Conservation (phyloP, 495 filamentous ascomycete species). For the Neurospora pannonica region DNA sequence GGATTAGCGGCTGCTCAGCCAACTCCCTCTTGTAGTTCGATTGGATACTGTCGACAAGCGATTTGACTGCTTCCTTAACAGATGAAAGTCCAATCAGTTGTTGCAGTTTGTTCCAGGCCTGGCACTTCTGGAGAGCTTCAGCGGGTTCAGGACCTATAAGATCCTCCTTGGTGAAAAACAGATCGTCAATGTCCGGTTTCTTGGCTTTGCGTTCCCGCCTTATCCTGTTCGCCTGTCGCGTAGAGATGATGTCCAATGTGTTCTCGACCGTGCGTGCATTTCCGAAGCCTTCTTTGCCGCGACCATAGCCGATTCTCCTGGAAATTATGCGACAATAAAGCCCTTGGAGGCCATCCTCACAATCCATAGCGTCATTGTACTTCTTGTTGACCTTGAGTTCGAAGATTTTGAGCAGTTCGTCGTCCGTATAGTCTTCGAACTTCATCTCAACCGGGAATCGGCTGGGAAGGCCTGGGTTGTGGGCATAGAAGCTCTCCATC, state of each 20-base stretch:
- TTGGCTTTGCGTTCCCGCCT: slow-evolving; percentile 20
- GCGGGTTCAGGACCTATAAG: slow-evolving; percentile 59
- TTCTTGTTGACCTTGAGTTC: slow-evolving; percentile 39
- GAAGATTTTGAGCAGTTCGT: slow-evolving; percentile 51
- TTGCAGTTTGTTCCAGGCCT: slow-evolving; percentile 52
- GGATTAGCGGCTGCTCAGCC: slow-evolving; percentile 43
- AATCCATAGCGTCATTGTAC: slow-evolving; percentile 44
- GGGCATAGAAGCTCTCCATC: slow-evolving; percentile 73
- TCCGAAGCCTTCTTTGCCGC: slow-evolving; percentile 60
- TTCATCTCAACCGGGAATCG: slow-evolving; percentile 57
- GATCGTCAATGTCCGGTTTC: slow-evolving; percentile 30
- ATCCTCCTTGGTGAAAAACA: slow-evolving; percentile 48
- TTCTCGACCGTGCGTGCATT: slow-evolving; percentile 66
- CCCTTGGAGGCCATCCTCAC: slow-evolving; percentile 50
- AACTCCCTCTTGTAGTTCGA: slow-evolving; percentile 56
- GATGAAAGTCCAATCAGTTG: slow-evolving; percentile 47
- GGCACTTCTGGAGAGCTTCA: slow-evolving; percentile 35
- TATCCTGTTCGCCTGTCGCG: slow-evolving; percentile 51
- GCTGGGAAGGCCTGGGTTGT: slow-evolving; percentile 67
- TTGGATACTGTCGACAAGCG: slow-evolving; percentile 48
- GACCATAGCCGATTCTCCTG: slow-evolving; percentile 49
- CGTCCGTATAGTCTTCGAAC: slow-evolving; percentile 62
- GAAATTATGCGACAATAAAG: slow-evolving; percentile 58
- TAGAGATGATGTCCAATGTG: slow-evolving; percentile 38
- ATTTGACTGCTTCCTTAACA: slow-evolving; percentile 53